Evolutionary conservation across 148 eudicot genomes (phyloP), one percentile per base, ranked within the genome.

Genomic region (Nepenthes gracilis): DNA sequence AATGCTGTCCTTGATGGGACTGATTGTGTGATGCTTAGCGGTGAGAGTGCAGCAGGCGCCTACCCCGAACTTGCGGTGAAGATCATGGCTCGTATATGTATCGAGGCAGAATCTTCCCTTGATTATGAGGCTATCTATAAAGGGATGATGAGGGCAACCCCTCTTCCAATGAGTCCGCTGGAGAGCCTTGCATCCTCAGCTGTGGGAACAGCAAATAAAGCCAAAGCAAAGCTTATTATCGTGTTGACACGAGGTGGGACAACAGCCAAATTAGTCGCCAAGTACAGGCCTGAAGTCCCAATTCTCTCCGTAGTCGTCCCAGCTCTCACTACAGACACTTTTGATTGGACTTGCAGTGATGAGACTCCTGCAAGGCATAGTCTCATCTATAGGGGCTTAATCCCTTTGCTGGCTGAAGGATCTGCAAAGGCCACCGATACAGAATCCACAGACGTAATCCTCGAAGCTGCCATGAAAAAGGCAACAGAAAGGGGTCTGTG

Each of bases 401-500:
- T 88, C 14, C 96, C 96, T 14, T 66, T 81, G 12, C 79, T 88
- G 64, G 96, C 92, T 2, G 96, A 88, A 62, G 96, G 92, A 11
- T 88, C 96, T 6, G 92, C 96, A 6, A 88, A 85, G 75, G 96
- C 96, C 1, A 88, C 96, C 6, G 96, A 88, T 64, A 78, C 92
- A 0, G 96, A 88, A 73, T 88, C 96, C 3, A 88, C 96, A 4
- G 96, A 88, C 65, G 96, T 81, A 48, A 88, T 88, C 36, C 62
- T 88, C 55, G 86, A 85, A 56, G 88, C 86, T 14, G 88, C 96
- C 2, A 67, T 88, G 58, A 85, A 79, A 65, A 79, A 81, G 51
- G 96, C 96, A 2, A 79, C 72, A 4, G 71, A 53, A 52, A 81
- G 66, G 64, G 85, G 88, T 10, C 63, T 88, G 15, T 88, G 96